Evolutionary conservation across 225 moss, liverwort and hornwort species (phyloP).

Genomic region (Lunularia cruciata): DNA sequence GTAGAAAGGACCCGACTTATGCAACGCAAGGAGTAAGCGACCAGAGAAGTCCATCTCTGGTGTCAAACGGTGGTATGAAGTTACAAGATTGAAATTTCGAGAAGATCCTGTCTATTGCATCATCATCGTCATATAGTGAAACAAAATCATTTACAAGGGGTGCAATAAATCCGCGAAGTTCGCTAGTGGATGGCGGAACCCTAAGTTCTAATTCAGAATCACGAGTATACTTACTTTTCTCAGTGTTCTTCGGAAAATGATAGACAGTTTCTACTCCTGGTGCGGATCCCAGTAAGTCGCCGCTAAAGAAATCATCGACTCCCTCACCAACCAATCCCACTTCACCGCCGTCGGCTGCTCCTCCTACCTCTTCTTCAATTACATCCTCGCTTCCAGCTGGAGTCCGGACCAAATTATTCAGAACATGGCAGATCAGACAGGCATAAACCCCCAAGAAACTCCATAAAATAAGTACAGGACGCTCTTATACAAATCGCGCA

Average conservation of each 20-base stretch:
- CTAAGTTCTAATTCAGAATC: not conserved
- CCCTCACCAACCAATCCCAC: constrained; percentile 55
- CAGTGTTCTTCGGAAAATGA: constrained; percentile 66
- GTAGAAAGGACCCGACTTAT: no score
- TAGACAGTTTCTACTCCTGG: constrained; percentile 59
- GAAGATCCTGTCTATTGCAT: no score
- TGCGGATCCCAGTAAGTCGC: constrained; percentile 54
- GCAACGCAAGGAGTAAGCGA: no score
- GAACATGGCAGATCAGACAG: not conserved
- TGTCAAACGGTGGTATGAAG: no score
- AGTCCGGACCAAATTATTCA: not conserved
- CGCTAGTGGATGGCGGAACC: not conserved
- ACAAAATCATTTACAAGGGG: not conserved
- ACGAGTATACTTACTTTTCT: constrained; percentile 48
- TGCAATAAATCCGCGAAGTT: not conserved
- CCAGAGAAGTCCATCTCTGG: no score
- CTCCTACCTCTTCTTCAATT: constrained; percentile 46
- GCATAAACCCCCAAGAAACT: not conserved
- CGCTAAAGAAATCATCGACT: constrained; percentile 52
- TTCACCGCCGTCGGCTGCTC: constrained; percentile 41
- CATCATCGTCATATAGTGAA: no score
- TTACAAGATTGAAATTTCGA: no score
- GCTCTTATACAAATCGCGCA: not conserved
- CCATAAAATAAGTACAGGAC: not conserved
- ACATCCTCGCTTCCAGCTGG: constrained; percentile 44